These are phyloP conservation scores for Arthroderma sp. DNA, from an alignment of 2,329 filamentous ascomycete species.

Conservation along the genomic window DNA sequence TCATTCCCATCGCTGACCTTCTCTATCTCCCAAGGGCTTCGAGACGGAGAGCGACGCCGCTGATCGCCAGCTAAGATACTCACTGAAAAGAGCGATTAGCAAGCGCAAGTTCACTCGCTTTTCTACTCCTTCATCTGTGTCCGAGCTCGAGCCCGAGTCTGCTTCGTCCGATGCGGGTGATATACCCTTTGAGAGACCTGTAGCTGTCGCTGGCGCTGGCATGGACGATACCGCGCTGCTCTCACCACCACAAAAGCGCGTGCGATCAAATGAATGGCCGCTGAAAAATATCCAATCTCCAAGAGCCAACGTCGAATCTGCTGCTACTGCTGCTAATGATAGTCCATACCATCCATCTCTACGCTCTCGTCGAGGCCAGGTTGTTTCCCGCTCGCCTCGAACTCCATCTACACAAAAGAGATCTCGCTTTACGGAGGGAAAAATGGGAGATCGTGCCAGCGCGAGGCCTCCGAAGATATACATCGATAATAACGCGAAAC, in stretches of 20 bases:
- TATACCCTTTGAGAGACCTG: too few species aligned
- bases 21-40: too few species aligned
- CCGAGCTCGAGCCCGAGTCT: too few species aligned
- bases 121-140: too few species aligned
- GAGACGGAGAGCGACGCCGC: too few species aligned
- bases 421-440: conserved; percentile 62
- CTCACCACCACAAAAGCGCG: conserved; percentile 23
- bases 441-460: conserved; percentile 71
- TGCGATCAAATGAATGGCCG: conserved; percentile 34
- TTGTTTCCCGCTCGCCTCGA: conserved; percentile 17
- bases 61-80: too few species aligned
- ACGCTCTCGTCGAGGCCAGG: conserved; percentile 1
- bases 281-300: conserved; percentile 10
- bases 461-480: conserved; percentile 57
- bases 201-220: not conserved
- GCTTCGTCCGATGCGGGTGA: too few species aligned
- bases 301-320: too few species aligned
- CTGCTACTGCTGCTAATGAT: too few species aligned
- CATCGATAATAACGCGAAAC: conserved; percentile 31
- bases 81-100: too few species aligned
- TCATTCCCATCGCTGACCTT: too few species aligned
- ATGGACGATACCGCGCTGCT: not conserved
- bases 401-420: not conserved
- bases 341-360: not conserved
- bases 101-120: too few species aligned